phyloP scores from a whole-genome alignment of 73 alveolate genomes.

The Blepharisma japonicum region DNA sequence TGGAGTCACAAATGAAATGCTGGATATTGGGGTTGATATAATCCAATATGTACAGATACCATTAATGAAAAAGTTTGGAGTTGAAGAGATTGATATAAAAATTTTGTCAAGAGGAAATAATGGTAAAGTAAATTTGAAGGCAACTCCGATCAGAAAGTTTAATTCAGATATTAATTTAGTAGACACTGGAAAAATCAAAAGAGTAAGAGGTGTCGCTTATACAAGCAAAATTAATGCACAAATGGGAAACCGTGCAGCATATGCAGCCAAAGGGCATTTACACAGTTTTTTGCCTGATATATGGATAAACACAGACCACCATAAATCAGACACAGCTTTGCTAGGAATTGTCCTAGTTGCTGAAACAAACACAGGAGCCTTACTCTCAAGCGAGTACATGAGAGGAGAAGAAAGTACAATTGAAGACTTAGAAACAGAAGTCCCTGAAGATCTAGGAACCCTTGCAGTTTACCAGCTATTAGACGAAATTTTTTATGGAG shows the following conservation, averaged over 20 bases:
- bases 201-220: constrained; percentile 83
- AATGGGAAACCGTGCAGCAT: constrained; percentile 36
- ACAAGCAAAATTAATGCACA: constrained; percentile 37
- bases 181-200: constrained; percentile 86
- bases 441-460: constrained; percentile 78
- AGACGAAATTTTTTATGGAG: constrained; percentile 77
- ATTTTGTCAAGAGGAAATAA: constrained; percentile 79
- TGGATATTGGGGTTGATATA: constrained; percentile 66
- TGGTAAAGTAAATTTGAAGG: constrained; percentile 63
- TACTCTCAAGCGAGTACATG: constrained; percentile 70
- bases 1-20: constrained; percentile 75
- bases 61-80: constrained; percentile 66
- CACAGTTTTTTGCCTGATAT: constrained; percentile 97
- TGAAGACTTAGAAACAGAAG: constrained; percentile 49
- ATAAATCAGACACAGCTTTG: constrained; percentile 77
- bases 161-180: constrained; percentile 58
- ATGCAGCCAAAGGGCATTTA: constrained; percentile 79
- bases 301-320: constrained; percentile 92
- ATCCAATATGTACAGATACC: constrained; percentile 40
- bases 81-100: constrained; percentile 74
- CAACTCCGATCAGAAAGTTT: constrained; percentile 62
- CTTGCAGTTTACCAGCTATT: constrained; percentile 68
- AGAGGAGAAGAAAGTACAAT: constrained; percentile 40
- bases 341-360: constrained; percentile 83
- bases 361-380: constrained; percentile 79